A percentile compares a stretch with the other conserved stretches of the same genome.
Evolutionary conservation across 2,329 filamentous ascomycete species (phyloP).

Genomic region (Cladosporium sp.): DNA sequence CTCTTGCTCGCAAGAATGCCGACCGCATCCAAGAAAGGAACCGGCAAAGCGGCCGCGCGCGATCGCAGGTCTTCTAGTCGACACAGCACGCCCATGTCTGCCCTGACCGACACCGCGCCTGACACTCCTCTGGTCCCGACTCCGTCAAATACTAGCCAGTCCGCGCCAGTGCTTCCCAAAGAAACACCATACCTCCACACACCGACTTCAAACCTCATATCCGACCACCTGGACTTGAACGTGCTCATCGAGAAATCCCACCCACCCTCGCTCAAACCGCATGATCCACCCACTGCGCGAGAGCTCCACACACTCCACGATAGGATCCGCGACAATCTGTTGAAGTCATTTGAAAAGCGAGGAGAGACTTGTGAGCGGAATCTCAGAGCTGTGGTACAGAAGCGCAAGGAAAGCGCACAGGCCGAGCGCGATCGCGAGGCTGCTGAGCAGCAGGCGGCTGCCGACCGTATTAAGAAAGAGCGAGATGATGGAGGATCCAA

Average conservation of each 20-base stretch:
- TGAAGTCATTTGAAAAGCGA: slow-evolving; percentile 44
- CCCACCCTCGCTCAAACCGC: slow-evolving; percentile 39
- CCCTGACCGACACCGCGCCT: slow-evolving; percentile 38
- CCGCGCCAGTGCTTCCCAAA: slow-evolving; percentile 46
- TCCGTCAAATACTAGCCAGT: slow-evolving; percentile 52
- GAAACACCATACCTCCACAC: slow-evolving; percentile 62
- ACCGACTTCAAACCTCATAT: slow-evolving; percentile 41
- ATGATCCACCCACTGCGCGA: slow-evolving; percentile 51
- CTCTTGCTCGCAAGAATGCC: slow-evolving; percentile 9
- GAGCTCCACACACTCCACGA: slow-evolving; percentile 61
- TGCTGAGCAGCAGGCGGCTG: slow-evolving; percentile 43
- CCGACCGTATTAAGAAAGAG: slow-evolving; percentile 36
- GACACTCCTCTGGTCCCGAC: slow-evolving; percentile 52
- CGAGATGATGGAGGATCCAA: slow-evolving; percentile 26
- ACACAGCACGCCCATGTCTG: slow-evolving; percentile 68
- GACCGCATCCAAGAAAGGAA: slow-evolving; percentile 28
- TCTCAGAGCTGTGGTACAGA: slow-evolving; percentile 64
- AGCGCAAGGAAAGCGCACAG: slow-evolving; percentile 57
- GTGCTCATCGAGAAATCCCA: slow-evolving; percentile 62
- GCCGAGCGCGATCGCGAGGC: slow-evolving; percentile 49
- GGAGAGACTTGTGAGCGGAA: slow-evolving; percentile 65
- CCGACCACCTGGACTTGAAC: slow-evolving; percentile 60
- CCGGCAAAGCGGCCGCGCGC: slow-evolving; percentile 33
- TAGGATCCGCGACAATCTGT: slow-evolving; percentile 55
- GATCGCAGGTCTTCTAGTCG: slow-evolving; percentile 66